Percentiles rank a stretch among this genome's conserved stretches.
Conservation (phyloP, 257 asterid genomes). For the Linderniella brevidens region DNA sequence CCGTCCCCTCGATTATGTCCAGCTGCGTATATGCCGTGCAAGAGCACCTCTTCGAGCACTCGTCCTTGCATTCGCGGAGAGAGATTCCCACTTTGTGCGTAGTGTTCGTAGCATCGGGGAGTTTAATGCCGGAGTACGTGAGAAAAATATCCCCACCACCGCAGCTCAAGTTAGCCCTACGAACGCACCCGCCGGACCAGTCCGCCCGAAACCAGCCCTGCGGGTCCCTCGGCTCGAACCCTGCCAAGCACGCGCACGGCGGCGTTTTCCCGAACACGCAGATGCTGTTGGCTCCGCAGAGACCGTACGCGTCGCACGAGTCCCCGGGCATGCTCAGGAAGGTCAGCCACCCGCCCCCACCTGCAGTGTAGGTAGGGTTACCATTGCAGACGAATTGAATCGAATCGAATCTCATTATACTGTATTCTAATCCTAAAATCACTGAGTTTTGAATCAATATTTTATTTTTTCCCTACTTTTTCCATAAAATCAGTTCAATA, state of each 20-base stretch:
- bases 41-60: slow-evolving; percentile 50
- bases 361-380: too few species aligned
- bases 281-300: slow-evolving; percentile 54
- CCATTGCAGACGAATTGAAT: too few species aligned
- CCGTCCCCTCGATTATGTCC: slow-evolving; percentile 39
- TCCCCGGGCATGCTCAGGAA: slow-evolving; percentile 71
- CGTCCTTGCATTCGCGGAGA: slow-evolving; percentile 25
- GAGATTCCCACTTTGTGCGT: slow-evolving; percentile 25
- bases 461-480: too few species aligned
- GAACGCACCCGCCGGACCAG: slow-evolving; percentile 62
- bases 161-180: slow-evolving; percentile 31
- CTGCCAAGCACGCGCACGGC: slow-evolving; percentile 45
- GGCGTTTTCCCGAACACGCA: slow-evolving; percentile 65
- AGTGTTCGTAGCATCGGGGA: slow-evolving; percentile 60
- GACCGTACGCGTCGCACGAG: slow-evolving; percentile 55
- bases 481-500: too few species aligned
- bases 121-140: slow-evolving; percentile 28
- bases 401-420: too few species aligned
- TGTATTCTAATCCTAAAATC: too few species aligned
- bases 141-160: slow-evolving; percentile 44
- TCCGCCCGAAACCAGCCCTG: too few species aligned
- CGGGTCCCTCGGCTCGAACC: slow-evolving; percentile 48
- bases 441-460: too few species aligned
- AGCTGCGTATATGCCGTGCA: slow-evolving; percentile 49
- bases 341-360: too few species aligned